Conservation (phyloP, 768 basidiomycete genomes). For the Suillus subaureus region DNA sequence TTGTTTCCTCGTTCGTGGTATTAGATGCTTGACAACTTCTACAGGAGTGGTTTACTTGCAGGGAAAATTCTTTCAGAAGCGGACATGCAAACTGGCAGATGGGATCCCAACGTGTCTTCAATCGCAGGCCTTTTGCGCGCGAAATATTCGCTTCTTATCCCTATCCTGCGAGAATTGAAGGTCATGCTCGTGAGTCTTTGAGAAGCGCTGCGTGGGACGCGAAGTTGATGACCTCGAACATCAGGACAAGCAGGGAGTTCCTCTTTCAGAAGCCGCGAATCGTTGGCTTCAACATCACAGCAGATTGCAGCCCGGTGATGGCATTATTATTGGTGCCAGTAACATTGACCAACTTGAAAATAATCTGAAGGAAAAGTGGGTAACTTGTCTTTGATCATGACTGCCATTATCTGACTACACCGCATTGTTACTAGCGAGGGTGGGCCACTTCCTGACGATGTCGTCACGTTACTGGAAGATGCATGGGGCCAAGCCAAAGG, state of each 20-base stretch:
- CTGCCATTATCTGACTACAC: background rate
- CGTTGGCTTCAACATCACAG: conserved; percentile 29
- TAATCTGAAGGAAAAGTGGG: conserved; percentile 8
- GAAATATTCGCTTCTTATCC: conserved; percentile 17
- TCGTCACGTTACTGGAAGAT: conserved; percentile 3
- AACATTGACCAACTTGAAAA: conserved; percentile 34
- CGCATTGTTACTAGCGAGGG: conserved; percentile 3
- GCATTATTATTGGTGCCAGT: conserved; percentile 25
- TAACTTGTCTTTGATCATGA: background rate
- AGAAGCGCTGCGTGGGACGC: background rate
- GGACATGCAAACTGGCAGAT: conserved; percentile 12
- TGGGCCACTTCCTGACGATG: conserved; percentile 4
- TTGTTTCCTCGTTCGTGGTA: background rate
- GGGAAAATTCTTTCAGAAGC: conserved; percentile 15
- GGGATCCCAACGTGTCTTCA: conserved; percentile 14
- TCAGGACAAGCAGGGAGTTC: conserved; percentile 16
- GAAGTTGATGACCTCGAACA: background rate
- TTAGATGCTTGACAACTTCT: background rate
- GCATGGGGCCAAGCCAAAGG: conserved; percentile 7
- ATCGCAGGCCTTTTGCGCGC: conserved; percentile 1
- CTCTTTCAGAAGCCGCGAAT: conserved; percentile 19
- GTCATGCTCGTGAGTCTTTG: background rate
- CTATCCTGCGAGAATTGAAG: conserved; percentile 20
- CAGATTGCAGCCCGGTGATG: conserved; percentile 20
- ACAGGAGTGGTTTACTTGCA: conserved; percentile 10